Evolutionary conservation across 495 filamentous ascomycete species (phyloP).

Genomic region (Hyphodiscus hymeniophilus): DNA sequence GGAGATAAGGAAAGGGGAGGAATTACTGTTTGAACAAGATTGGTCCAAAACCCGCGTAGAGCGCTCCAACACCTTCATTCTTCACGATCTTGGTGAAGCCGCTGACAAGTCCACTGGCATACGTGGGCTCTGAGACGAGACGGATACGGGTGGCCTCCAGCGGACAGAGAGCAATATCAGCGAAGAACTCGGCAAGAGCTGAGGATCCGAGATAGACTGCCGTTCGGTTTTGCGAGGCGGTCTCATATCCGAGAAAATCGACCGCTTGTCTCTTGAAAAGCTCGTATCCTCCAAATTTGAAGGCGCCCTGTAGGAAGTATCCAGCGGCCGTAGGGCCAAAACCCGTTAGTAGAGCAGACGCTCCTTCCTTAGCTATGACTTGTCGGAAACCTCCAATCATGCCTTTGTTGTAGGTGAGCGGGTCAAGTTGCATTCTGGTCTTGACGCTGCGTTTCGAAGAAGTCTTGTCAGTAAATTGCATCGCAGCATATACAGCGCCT

Average conservation of each 20-base stretch:
- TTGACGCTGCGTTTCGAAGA: slow-evolving; percentile 66
- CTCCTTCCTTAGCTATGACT: slow-evolving; percentile 77
- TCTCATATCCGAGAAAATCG: slow-evolving; percentile 72
- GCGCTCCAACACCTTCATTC: slow-evolving; percentile 76
- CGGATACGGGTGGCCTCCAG: slow-evolving; percentile 92
- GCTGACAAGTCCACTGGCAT: slow-evolving; percentile 70
- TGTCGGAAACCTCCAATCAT: slow-evolving; percentile 81
- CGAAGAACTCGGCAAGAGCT: slow-evolving; percentile 83
- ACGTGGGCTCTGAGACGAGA: slow-evolving; percentile 85
- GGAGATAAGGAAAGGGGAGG: too few species aligned
- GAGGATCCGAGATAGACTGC: slow-evolving; percentile 83
- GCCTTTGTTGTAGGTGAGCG: slow-evolving; percentile 80
- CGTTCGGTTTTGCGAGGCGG: slow-evolving; percentile 75
- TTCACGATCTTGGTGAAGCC: slow-evolving; percentile 81
- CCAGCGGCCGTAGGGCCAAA: slow-evolving; percentile 80
- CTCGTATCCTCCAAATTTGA: slow-evolving; percentile 95
- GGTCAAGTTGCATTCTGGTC: slow-evolving; percentile 91
- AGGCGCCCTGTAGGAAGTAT: slow-evolving; percentile 90
- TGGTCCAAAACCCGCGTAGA: slow-evolving; percentile 92
- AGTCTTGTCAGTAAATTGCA: slow-evolving; percentile 3
- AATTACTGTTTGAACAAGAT: slow-evolving; percentile 95
- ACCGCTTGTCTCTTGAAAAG: slow-evolving; percentile 92
- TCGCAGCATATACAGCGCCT: too few species aligned
- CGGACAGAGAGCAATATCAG: slow-evolving; percentile 88
- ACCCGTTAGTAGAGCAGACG: slow-evolving; percentile 80